Evolutionary conservation across 768 basidiomycete species (phyloP), one percentile per base, ranked within the genome.

Genomic region (Mycena venus): DNA sequence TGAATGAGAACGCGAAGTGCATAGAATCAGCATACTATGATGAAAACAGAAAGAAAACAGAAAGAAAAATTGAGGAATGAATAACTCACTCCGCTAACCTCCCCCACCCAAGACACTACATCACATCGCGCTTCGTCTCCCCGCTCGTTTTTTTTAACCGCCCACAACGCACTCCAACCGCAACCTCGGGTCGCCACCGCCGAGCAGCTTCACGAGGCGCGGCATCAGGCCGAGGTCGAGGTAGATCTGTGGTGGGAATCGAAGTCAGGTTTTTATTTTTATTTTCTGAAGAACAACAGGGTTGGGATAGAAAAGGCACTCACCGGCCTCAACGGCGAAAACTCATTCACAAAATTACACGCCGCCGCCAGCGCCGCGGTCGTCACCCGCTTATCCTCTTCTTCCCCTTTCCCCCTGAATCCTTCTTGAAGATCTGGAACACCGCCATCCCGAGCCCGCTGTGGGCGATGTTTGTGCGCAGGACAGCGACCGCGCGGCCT

Each of bases 291-390:
- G n/a, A n/a, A n/a, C n/a, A n/a, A n/a, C n/a, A n/a, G n/a, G n/a
- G n/a, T n/a, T n/a, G n/a, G n/a, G n/a, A n/a, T n/a, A n/a, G n/a
- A n/a, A n/a, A n/a, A n/a, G n/a, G 23, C 51, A 87, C 93, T 77
- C 77, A 96, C 95, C 65, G 86, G 84, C 73, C 92, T 86, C 75
- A 97, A 80, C 9, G 96, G 96, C 14, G 96, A 96, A 82, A 95
- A 96, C 65, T 96, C 94, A 64, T 92, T 93, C 10, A 97, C 90
- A 51, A 97, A 88, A 81, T 98, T 98, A 82, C 95, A 96, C 4
- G 97, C 88, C 6, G 91, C 93, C 0, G 91, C 88, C 1, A 95
- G 82, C 0, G 95, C 93, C 0, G 93, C 94, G 64, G 88, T 86
- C 23, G 91, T 86, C 25, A 97, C 95, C 17, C 94, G 95, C 91